Evolutionary conservation across 306 rosid species (phyloP).

Genomic region (Crotalaria pallida): DNA sequence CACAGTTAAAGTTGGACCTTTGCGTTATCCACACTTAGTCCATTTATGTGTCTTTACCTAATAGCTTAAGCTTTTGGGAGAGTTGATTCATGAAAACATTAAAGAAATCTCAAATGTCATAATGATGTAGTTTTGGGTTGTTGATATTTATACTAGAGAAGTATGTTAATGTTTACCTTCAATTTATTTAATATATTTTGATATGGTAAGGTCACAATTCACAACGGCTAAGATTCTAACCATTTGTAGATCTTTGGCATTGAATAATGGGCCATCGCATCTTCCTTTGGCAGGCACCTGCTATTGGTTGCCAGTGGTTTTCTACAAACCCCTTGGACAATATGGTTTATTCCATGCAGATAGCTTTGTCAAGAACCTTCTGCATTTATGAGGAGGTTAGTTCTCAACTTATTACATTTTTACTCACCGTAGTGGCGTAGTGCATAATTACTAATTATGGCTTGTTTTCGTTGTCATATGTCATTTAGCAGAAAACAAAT

Average conservation of each 20-base stretch:
- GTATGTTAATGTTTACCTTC: neutral
- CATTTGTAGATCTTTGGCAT: neutral
- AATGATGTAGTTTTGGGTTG: neutral
- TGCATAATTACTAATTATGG: slow-evolving; percentile 22
- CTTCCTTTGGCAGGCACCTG: slow-evolving; percentile 47
- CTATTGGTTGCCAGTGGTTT: slow-evolving; percentile 82
- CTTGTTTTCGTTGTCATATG: slow-evolving; percentile 12
- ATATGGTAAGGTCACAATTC: slow-evolving; percentile 3
- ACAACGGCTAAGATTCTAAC: neutral
- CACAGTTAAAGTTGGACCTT: too few relatives aligned
- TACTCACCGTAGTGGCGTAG: too few relatives aligned
- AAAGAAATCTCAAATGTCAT: neutral
- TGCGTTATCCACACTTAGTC: neutral
- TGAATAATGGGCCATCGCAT: slow-evolving; percentile 8
- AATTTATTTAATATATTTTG: slow-evolving; percentile 12
- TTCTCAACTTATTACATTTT: slow-evolving; percentile 8
- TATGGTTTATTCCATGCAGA: slow-evolving; percentile 46
- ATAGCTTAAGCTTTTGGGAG: neutral
- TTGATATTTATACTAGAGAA: slow-evolving; percentile 1
- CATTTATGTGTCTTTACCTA: neutral
- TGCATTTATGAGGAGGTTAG: slow-evolving; percentile 84
- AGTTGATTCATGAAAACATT: neutral
- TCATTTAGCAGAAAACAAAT: neutral
- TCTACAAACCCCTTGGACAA: slow-evolving; percentile 46
- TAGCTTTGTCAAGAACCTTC: slow-evolving; percentile 83